These are phyloP conservation scores for Paraphaeosphaeria minitans DNA, from an alignment of 2,329 filamentous ascomycete species.

Conservation along the genomic window DNA sequence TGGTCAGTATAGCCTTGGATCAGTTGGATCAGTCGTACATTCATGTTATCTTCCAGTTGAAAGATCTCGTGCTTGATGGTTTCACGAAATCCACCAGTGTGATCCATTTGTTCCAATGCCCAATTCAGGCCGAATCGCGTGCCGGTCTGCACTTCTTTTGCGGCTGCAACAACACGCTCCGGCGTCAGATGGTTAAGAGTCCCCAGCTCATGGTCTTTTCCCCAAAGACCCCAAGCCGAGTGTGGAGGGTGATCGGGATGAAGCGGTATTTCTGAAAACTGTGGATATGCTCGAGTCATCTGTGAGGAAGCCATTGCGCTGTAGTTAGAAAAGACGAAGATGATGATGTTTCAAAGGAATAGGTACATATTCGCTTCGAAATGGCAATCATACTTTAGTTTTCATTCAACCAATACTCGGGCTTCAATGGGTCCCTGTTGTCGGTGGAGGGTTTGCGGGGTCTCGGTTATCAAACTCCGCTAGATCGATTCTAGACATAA, in stretches of 20 bases:
- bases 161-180: slow-evolving; percentile 26
- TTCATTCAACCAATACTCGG: neutral
- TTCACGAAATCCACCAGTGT: slow-evolving; percentile 26
- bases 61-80: slow-evolving; percentile 30
- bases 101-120: slow-evolving; percentile 30
- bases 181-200: slow-evolving; percentile 29
- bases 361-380: neutral
- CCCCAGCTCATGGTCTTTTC: slow-evolving; percentile 27
- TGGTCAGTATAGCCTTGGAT: slow-evolving; percentile 1
- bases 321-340: neutral
- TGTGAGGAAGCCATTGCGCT: slow-evolving; percentile 17
- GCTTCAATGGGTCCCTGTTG: neutral
- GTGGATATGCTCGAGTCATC: slow-evolving; percentile 27
- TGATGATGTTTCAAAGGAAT: neutral
- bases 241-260: slow-evolving; percentile 27
- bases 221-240: slow-evolving; percentile 31
- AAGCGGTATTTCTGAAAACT: slow-evolving; percentile 29
- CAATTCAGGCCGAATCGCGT: slow-evolving; percentile 27
- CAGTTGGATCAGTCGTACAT: slow-evolving; percentile 13
- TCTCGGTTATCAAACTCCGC: slow-evolving; percentile 21
- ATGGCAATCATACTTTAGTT: neutral
- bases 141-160: slow-evolving; percentile 27
- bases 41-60: slow-evolving; percentile 28
- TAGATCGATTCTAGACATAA: slow-evolving; percentile 2
- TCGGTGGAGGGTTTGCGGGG: slow-evolving; percentile 10